Conservation (phyloP, 148 eudicot genomes). For the Vaccinium darrowii region DNA sequence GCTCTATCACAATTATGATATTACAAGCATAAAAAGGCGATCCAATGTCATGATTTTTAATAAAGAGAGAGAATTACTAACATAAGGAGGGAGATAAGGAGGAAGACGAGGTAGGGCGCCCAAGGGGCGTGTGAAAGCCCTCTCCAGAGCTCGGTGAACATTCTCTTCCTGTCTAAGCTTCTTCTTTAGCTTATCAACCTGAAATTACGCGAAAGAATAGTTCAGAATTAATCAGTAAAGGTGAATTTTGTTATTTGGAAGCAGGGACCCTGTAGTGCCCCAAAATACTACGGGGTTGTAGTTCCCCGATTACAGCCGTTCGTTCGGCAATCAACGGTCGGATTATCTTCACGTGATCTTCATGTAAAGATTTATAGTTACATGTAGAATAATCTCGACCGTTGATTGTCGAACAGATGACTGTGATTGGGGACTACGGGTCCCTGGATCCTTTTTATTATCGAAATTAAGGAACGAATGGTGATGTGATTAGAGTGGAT, state of each 20-base stretch:
- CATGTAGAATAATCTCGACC: no score
- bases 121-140: constrained; percentile 72
- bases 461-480: background rate
- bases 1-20: background rate
- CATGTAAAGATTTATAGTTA: no score
- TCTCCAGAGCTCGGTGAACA: constrained; percentile 74
- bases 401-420: no score
- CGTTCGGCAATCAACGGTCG: no score
- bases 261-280: no score
- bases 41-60: background rate
- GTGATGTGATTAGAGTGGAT: background rate
- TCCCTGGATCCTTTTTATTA: background rate
- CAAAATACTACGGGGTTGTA: no score
- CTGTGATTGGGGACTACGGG: no score
- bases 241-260: background rate
- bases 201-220: constrained; percentile 12
- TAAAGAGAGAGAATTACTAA: constrained; percentile 28
- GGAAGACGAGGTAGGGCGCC: constrained; percentile 88
- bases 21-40: background rate
- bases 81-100: constrained; percentile 72
- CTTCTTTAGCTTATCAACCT: constrained; percentile 83
- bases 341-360: no score
- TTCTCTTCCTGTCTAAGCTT: constrained; percentile 78
- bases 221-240: background rate
- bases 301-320: no score